Percentiles rank a stretch among this genome's conserved stretches.
phyloP scores from a whole-genome alignment of 2,329 filamentous ascomycete genomes.

The Verruconis gallopava region DNA sequence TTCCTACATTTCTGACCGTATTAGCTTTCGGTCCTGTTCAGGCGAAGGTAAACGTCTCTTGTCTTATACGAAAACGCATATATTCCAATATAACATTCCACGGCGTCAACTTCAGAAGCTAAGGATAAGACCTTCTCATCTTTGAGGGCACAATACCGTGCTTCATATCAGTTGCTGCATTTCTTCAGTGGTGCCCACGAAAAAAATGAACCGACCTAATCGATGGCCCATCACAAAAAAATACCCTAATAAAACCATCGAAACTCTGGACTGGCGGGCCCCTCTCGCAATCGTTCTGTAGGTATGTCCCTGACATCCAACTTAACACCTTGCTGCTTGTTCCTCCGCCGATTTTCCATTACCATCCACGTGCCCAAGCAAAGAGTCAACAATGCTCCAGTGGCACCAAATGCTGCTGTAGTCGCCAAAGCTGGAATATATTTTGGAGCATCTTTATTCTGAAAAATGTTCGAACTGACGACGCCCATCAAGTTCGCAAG shows the following conservation, averaged over 20 bases:
- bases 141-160: no score
- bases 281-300: constrained; percentile 32
- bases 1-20: no score
- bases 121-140: no score
- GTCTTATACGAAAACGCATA: no score
- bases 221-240: no score
- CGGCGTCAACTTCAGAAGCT: no score
- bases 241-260: constrained; percentile 26
- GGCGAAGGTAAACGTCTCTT: no score
- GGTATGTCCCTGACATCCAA: constrained; percentile 39
- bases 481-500: constrained; percentile 66
- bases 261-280: constrained; percentile 30
- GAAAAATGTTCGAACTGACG: constrained; percentile 56
- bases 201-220: no score
- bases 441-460: constrained; percentile 40
- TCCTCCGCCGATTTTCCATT: constrained; percentile 48
- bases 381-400: constrained; percentile 42
- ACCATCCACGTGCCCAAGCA: constrained; percentile 51
- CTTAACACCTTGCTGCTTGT: constrained; percentile 42
- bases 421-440: constrained; percentile 55
- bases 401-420: constrained; percentile 50
- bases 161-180: no score
- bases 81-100: no score
- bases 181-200: no score
- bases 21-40: no score